Conservation (phyloP, 2,329 filamentous ascomycete genomes). For the Parascedosporium putredinis region DNA sequence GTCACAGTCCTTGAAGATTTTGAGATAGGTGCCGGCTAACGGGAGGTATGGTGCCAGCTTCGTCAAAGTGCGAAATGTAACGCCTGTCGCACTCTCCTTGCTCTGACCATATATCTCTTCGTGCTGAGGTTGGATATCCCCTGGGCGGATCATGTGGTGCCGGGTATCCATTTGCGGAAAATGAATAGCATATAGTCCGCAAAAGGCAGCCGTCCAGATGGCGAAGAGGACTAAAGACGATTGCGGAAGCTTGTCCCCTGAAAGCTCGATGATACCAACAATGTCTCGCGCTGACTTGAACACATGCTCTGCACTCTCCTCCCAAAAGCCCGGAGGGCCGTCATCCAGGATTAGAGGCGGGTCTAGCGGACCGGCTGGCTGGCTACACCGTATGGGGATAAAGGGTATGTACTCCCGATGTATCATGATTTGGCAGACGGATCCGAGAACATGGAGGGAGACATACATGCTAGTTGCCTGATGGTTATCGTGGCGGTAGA, state of each 20-base stretch:
- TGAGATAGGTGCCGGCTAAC: conserved; percentile 47
- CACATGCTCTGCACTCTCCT: conserved; percentile 48
- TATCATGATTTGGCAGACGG: conserved; percentile 52
- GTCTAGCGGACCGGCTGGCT: conserved; percentile 47
- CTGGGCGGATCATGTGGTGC: conserved; percentile 35
- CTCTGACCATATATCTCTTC: conserved; percentile 17
- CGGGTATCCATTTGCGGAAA: conserved; percentile 60
- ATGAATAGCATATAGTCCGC: conserved; percentile 54
- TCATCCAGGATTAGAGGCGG: conserved; percentile 8
- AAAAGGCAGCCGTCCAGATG: conserved; percentile 55
- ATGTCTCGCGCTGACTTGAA: conserved; percentile 55
- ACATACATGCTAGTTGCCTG: conserved; percentile 55
- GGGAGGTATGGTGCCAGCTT: conserved; percentile 41
- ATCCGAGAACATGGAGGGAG: conserved; percentile 55
- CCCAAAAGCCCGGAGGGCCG: conserved; percentile 42
- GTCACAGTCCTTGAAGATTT: conserved; percentile 42
- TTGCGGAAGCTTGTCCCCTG: conserved; percentile 51
- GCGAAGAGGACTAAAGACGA: conserved; percentile 59
- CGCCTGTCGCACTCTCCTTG: conserved; percentile 30
- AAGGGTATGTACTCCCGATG: conserved; percentile 18
- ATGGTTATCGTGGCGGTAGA: conserved; percentile 54
- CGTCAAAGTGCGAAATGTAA: conserved; percentile 38
- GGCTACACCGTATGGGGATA: conserved; percentile 26
- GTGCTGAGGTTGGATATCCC: conserved; percentile 16
- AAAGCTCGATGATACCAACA: conserved; percentile 52